Evolutionary conservation across 257 asterid species (phyloP).

Genomic region (Lantana camara): DNA sequence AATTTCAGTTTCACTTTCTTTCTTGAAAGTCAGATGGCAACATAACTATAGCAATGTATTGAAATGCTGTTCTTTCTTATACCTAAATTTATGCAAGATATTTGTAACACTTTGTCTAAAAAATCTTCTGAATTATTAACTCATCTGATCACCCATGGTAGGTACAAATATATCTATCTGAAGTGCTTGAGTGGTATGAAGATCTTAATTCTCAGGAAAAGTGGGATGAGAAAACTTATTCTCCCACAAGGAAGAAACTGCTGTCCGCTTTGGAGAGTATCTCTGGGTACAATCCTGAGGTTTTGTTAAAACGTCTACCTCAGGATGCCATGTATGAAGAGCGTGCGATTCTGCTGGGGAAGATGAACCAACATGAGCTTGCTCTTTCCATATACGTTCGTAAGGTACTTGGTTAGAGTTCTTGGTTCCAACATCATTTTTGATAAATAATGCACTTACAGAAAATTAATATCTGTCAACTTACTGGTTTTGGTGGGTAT

Average conservation of each 20-base stretch:
- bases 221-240: slow-evolving; percentile 89
- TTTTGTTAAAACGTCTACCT: slow-evolving; percentile 83
- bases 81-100: slow-evolving; percentile 9
- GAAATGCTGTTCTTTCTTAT: too few relatives aligned
- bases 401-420: slow-evolving; percentile 51
- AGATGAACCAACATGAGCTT: slow-evolving; percentile 96
- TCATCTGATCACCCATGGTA: slow-evolving; percentile 33
- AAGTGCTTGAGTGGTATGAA: slow-evolving; percentile 85
- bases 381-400: slow-evolving; percentile 90
- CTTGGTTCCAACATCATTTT: slow-evolving; percentile 22
- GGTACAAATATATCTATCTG: slow-evolving; percentile 97
- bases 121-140: slow-evolving; percentile 24
- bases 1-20: slow-evolving; percentile 1
- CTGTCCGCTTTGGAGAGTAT: slow-evolving; percentile 85
- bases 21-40: slow-evolving; percentile 6
- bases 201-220: slow-evolving; percentile 74
- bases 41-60: too few relatives aligned
- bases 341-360: slow-evolving; percentile 89
- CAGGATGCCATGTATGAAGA: slow-evolving; percentile 88
- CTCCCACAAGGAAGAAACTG: slow-evolving; percentile 89
- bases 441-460: slow-evolving; percentile 20
- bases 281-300: slow-evolving; percentile 85
- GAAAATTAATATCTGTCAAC: slow-evolving; percentile 4
- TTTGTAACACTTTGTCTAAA: slow-evolving; percentile 25
- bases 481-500: slow-evolving; percentile 11